Evolutionary conservation across 495 filamentous ascomycete species (phyloP).

Genomic region (Aspergillus coremiiformis): DNA sequence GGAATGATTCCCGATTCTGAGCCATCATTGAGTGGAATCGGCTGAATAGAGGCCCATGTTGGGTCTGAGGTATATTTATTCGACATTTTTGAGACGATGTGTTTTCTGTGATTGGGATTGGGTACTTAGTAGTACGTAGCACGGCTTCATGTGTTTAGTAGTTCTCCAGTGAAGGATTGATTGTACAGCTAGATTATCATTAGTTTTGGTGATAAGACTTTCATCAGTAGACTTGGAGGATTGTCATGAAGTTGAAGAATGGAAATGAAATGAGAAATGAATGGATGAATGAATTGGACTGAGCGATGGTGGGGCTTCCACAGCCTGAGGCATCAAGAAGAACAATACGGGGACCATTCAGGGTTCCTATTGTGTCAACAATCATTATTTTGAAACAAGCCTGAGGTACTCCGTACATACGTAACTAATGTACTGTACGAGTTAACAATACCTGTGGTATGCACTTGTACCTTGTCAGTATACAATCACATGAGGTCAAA

Average conservation of each 20-base stretch:
- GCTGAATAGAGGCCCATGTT: constrained; percentile 74
- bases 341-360: neutral
- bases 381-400: neutral
- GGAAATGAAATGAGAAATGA: neutral
- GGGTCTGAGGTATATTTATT: constrained; percentile 59
- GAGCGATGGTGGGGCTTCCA: neutral
- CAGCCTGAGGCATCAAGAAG: neutral
- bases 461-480: too few species aligned
- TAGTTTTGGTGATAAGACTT: too few species aligned
- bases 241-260: neutral
- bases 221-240: too few species aligned
- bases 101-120: neutral
- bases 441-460: too few species aligned
- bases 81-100: constrained; percentile 15
- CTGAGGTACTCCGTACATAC: too few species aligned
- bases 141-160: too few species aligned
- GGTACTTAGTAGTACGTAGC: too few species aligned
- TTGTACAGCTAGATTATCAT: too few species aligned
- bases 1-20: constrained; percentile 48
- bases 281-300: neutral
- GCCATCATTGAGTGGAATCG: constrained; percentile 79
- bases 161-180: too few species aligned
- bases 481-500: too few species aligned
- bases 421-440: too few species aligned
- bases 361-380: too few species aligned